These are phyloP conservation scores for Oryza punctata DNA, from an alignment of 176 grass and related monocot species.

Conservation along the genomic window DNA sequence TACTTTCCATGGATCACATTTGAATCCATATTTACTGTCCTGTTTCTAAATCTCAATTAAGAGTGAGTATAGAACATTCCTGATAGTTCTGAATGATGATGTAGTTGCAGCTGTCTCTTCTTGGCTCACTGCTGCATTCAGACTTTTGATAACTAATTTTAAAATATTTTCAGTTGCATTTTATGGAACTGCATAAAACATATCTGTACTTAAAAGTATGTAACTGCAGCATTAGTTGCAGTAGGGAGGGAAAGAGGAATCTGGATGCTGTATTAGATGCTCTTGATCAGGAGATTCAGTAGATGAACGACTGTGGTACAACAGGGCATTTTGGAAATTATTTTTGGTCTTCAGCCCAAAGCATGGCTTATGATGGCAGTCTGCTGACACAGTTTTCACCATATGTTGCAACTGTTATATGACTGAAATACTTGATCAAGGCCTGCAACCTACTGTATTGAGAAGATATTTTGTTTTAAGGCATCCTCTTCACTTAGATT, in stretches of 20 bases:
- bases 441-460: constrained; percentile 1
- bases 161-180: background rate
- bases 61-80: background rate
- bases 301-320: background rate
- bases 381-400: background rate
- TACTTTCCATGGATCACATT: background rate
- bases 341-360: constrained; percentile 18
- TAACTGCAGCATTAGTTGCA: background rate
- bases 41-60: background rate
- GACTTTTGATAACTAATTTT: constrained; percentile 11
- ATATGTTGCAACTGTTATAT: background rate
- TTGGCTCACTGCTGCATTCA: background rate
- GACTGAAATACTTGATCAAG: constrained; percentile 1
- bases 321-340: background rate
- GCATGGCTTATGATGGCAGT: background rate
- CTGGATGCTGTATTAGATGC: background rate
- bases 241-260: background rate
- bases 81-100: background rate
- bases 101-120: background rate
- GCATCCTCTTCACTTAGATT: constrained; percentile 9
- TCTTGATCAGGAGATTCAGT: background rate
- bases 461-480: constrained; percentile 9
- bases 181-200: background rate
- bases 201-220: background rate
- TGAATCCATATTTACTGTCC: background rate